A percentile compares a stretch with the other conserved stretches of the same genome.
Evolutionary conservation across 139 green algal species (phyloP).

Genomic region (Pseudopediastrum boryanum): DNA sequence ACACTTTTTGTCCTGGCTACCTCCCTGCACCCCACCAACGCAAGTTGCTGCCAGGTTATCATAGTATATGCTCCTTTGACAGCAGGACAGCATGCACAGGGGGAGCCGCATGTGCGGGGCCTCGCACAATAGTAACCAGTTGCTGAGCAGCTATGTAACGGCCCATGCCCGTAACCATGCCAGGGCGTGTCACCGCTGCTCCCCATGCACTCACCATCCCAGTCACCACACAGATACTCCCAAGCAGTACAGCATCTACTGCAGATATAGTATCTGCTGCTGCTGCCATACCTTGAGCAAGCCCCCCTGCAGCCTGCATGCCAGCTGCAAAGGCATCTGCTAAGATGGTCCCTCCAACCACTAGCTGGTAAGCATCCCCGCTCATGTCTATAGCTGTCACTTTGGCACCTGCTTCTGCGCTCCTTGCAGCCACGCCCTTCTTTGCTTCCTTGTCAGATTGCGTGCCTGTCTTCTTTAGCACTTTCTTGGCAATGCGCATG

Average conservation of each 20-base stretch:
- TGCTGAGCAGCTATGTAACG: background rate
- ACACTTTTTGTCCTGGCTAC: too few relatives aligned
- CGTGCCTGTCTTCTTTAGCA: background rate
- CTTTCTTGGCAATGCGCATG: background rate
- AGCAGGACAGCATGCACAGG: too few relatives aligned
- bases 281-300: background rate
- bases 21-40: too few relatives aligned
- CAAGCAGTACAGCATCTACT: background rate
- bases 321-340: background rate
- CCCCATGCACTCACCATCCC: slow-evolving; percentile 6
- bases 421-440: background rate
- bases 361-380: background rate
- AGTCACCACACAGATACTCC: background rate
- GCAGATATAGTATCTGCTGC: background rate
- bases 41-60: too few relatives aligned
- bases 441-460: background rate
- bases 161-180: background rate
- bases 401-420: background rate
- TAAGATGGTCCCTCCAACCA: background rate
- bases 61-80: too few relatives aligned
- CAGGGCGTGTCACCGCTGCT: background rate
- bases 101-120: too few relatives aligned
- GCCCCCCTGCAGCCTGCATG: background rate
- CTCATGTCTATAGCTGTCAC: background rate
- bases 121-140: background rate